phyloP scores from a whole-genome alignment of 75 land plant species.

The Pinus tabuliformis region DNA sequence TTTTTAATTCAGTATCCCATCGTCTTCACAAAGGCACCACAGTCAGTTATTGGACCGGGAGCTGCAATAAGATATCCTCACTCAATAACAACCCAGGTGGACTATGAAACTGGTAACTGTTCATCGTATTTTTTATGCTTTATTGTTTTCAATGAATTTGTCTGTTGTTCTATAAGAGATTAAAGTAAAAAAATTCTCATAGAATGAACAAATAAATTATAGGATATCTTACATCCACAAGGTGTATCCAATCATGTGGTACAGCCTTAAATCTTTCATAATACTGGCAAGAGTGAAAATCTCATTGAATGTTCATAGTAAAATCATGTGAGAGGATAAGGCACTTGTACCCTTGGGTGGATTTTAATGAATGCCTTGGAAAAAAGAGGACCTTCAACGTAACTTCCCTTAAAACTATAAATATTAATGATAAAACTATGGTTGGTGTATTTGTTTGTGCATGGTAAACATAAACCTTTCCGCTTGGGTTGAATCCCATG shows the following conservation, averaged over 20 bases:
- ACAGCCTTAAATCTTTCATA: neutral
- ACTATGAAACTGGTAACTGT: slow-evolving; percentile 51
- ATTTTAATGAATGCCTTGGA: neutral
- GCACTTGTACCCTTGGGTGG: neutral
- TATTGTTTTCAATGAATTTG: neutral
- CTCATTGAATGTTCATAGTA: neutral
- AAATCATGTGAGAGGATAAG: neutral
- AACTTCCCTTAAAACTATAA: neutral
- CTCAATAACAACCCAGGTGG: slow-evolving; percentile 37
- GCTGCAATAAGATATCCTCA: slow-evolving; percentile 45
- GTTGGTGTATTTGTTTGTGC: neutral
- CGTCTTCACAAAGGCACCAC: slow-evolving; percentile 52
- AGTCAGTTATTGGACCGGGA: slow-evolving; percentile 52
- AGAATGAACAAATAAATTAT: neutral
- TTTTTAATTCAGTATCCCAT: slow-evolving; percentile 37
- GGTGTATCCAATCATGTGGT: neutral
- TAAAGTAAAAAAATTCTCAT: neutral
- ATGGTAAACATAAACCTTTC: neutral
- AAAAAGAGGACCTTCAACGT: neutral
- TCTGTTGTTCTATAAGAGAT: neutral
- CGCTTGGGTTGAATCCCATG: neutral
- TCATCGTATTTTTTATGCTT: neutral
- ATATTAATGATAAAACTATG: neutral
- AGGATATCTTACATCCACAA: neutral
- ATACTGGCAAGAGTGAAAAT: neutral